These are phyloP conservation scores for Ogataea hybrid DNA, from an alignment of 1,139 yeast species.

Conservation along the genomic window DNA sequence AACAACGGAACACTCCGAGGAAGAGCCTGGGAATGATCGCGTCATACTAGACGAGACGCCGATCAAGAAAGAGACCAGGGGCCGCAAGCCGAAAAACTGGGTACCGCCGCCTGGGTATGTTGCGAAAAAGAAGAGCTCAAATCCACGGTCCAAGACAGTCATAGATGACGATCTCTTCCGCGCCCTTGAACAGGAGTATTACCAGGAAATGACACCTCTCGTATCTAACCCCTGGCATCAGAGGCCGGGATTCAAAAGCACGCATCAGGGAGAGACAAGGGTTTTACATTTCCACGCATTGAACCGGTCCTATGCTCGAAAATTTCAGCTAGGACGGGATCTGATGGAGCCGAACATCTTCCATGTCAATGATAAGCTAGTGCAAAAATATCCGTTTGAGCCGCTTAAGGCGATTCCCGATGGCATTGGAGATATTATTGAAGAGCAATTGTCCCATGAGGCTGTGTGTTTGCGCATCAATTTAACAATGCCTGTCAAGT, in stretches of 20 bases:
- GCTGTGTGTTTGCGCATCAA: slow-evolving; percentile 5
- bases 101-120: slow-evolving; percentile 12
- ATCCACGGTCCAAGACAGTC: not conserved
- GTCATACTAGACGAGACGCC: slow-evolving; percentile 8
- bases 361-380: slow-evolving; percentile 13
- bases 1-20: not conserved
- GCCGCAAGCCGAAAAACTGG: slow-evolving; percentile 20
- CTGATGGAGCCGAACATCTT: slow-evolving; percentile 13
- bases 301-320: slow-evolving; percentile 8
- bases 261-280: slow-evolving; percentile 16
- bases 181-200: slow-evolving; percentile 13
- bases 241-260: slow-evolving; percentile 2
- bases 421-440: slow-evolving; percentile 1
- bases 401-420: slow-evolving; percentile 1
- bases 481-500: slow-evolving; percentile 6
- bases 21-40: slow-evolving; percentile 11
- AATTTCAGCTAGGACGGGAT: slow-evolving; percentile 14
- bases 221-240: slow-evolving; percentile 14
- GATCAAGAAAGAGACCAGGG: slow-evolving; percentile 14
- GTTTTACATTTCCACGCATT: slow-evolving; percentile 14
- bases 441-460: slow-evolving; percentile 1
- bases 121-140: slow-evolving; percentile 2
- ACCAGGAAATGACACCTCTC: slow-evolving; percentile 7
- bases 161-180: slow-evolving; percentile 6
- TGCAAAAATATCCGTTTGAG: slow-evolving; percentile 5